A percentile compares a stretch with the other conserved stretches of the same genome.
phyloP scores from a whole-genome alignment of 2,329 filamentous ascomycete genomes.

The Xylariaceae sp. region DNA sequence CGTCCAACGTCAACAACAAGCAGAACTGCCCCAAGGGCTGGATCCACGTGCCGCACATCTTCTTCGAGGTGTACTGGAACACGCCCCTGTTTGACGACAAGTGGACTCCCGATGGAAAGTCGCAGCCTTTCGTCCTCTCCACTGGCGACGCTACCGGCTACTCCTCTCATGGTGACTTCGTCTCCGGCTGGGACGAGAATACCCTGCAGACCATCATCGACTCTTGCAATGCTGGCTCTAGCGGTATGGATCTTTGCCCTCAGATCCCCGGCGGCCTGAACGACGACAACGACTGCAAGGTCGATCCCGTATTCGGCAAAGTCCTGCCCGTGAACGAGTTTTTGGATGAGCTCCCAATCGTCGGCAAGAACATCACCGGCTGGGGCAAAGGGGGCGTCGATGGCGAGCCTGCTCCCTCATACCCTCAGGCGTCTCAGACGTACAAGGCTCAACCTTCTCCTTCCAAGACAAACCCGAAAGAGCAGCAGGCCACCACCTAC shows the following conservation, averaged over 20 bases:
- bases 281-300: constrained; percentile 44
- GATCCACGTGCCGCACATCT: constrained; percentile 52
- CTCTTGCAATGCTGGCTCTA: constrained; percentile 55
- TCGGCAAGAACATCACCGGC: constrained; percentile 45
- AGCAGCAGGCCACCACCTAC: not conserved
- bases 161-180: constrained; percentile 66
- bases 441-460: constrained; percentile 6
- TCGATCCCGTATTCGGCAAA: constrained; percentile 43
- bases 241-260: constrained; percentile 58
- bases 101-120: constrained; percentile 49
- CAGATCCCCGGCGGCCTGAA: constrained; percentile 50
- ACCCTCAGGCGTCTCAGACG: constrained; percentile 1
- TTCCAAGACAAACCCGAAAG: not conserved
- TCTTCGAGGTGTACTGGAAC: constrained; percentile 57
- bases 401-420: constrained; percentile 12
- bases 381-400: constrained; percentile 40
- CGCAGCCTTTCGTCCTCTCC: constrained; percentile 61
- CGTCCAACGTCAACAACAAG: constrained; percentile 44
- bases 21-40: constrained; percentile 50
- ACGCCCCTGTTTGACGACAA: constrained; percentile 46
- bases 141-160: constrained; percentile 67
- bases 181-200: constrained; percentile 64
- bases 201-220: constrained; percentile 63
- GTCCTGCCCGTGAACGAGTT: constrained; percentile 33
- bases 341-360: constrained; percentile 48